Percentiles rank a stretch among this genome's conserved stretches.
phyloP scores from a whole-genome alignment of 805 yeast species.

The Clavispora santaluciae region DNA sequence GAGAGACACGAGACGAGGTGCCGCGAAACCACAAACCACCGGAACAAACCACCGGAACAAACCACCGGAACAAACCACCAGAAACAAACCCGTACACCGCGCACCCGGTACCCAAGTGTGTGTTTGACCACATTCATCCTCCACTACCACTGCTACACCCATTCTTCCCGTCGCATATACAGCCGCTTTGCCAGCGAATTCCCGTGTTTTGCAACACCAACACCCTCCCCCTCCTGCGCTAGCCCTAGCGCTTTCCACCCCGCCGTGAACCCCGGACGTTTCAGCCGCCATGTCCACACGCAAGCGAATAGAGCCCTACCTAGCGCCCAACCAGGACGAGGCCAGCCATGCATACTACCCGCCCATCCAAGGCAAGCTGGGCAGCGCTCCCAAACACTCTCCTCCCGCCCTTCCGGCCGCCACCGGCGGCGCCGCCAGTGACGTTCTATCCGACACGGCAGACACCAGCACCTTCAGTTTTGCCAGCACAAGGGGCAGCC shows the following conservation, averaged over 20 bases:
- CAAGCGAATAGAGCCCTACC: constrained; percentile 20
- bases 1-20: no score
- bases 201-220: no score
- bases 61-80: no score
- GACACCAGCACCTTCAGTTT: background rate
- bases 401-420: constrained; percentile 10
- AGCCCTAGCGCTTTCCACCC: background rate
- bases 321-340: constrained; percentile 9
- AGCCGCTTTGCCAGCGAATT: background rate
- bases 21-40: no score
- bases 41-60: no score
- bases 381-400: constrained; percentile 20
- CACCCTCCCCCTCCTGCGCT: no score
- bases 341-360: constrained; percentile 9
- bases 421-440: background rate
- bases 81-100: constrained; percentile 1
- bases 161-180: background rate
- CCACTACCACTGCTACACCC: background rate
- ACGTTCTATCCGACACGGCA: background rate
- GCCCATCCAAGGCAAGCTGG: constrained; percentile 7
- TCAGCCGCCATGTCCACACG: constrained; percentile 13
- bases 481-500: background rate
- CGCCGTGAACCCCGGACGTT: background rate
- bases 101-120: background rate
- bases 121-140: background rate